Conservation (phyloP, 2,329 filamentous ascomycete genomes). For the Cordyceps tenuipes region DNA sequence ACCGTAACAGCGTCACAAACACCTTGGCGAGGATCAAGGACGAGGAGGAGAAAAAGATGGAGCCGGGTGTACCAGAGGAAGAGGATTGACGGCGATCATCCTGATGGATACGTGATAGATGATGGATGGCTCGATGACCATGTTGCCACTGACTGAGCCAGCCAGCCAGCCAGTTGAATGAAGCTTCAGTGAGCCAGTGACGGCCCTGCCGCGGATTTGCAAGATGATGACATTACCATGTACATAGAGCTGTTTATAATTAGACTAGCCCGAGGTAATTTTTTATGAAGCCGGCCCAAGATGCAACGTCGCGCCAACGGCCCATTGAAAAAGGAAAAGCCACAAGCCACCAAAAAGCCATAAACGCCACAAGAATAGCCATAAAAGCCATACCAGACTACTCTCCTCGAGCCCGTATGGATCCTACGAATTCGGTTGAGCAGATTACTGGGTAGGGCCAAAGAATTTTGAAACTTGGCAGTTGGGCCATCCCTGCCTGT, state of each 20-base stretch:
- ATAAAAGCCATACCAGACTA: background rate
- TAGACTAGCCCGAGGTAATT: background rate
- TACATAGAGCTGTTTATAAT: background rate
- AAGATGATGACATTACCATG: background rate
- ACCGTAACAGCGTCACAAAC: background rate
- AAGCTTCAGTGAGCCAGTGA: background rate
- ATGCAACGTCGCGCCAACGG: slow-evolving; percentile 12
- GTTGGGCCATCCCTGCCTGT: slow-evolving; percentile 2
- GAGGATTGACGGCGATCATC: slow-evolving; percentile 6
- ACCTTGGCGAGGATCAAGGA: too few species aligned
- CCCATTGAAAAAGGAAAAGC: background rate
- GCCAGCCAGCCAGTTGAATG: background rate
- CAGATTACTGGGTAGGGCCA: background rate
- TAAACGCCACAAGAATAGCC: too few species aligned
- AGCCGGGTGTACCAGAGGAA: background rate
- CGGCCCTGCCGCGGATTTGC: background rate
- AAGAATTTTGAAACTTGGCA: background rate
- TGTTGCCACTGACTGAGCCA: background rate
- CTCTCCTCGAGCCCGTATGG: background rate
- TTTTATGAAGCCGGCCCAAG: background rate
- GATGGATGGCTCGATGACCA: slow-evolving; percentile 5
- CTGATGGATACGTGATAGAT: slow-evolving; percentile 3
- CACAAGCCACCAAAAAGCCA: too few species aligned
- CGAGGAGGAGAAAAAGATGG: background rate
- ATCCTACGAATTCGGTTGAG: background rate